These are phyloP conservation scores for Blastomyces gilchristii DNA, from an alignment of 2,329 filamentous ascomycete genomes.

Conservation along the genomic window DNA sequence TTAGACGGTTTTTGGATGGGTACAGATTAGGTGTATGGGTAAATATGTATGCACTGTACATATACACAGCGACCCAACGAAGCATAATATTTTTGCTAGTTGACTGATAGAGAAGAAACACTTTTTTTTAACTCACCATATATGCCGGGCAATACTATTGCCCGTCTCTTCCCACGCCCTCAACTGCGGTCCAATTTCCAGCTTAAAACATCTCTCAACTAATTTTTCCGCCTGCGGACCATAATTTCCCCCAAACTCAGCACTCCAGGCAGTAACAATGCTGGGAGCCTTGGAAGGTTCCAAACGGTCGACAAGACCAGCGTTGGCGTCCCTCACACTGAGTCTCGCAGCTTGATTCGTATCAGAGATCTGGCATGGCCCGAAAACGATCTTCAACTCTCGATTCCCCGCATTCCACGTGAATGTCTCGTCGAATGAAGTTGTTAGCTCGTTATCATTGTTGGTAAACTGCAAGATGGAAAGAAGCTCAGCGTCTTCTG, in stretches of 20 bases:
- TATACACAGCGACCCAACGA: not conserved
- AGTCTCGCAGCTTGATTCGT: not conserved
- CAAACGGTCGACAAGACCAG: slow-evolving; percentile 21
- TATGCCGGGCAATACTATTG: slow-evolving; percentile 61
- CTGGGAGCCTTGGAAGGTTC: slow-evolving; percentile 27
- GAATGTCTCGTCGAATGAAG: slow-evolving; percentile 35
- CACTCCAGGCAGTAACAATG: slow-evolving; percentile 50
- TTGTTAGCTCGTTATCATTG: slow-evolving; percentile 8
- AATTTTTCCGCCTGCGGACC: slow-evolving; percentile 40
- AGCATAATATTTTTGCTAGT: not conserved
- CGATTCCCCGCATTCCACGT: slow-evolving; percentile 38
- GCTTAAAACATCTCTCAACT: slow-evolving; percentile 46
- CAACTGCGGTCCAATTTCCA: slow-evolving; percentile 24
- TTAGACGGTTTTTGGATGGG: not conserved
- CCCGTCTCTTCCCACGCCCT: slow-evolving; percentile 59
- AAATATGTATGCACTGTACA: not conserved
- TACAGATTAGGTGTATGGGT: not conserved
- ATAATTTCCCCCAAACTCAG: slow-evolving; percentile 30
- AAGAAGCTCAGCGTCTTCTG: slow-evolving; percentile 37
- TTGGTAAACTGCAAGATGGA: slow-evolving; percentile 18
- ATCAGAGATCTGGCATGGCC: slow-evolving; percentile 9
- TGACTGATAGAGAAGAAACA: not conserved
- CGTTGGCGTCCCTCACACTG: slow-evolving; percentile 2
- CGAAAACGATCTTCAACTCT: slow-evolving; percentile 33
- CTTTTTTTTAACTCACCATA: slow-evolving; percentile 45